Evolutionary conservation across 1,284 basidiomycete genomes (phyloP).

Genomic region (Leccinum pachyderme): DNA sequence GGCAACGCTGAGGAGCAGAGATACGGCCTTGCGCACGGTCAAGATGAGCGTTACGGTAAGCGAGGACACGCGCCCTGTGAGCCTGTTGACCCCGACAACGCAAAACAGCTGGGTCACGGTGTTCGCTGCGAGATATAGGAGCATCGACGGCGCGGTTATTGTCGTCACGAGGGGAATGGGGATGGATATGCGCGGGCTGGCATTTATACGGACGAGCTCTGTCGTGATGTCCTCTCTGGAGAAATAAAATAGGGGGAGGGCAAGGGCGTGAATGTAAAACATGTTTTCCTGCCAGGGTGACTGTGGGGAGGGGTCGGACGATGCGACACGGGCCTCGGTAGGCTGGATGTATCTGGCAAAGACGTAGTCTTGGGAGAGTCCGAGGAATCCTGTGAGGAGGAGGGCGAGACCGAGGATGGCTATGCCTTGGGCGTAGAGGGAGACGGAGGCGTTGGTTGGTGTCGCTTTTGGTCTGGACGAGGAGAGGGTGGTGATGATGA

Average conservation of each 20-base stretch:
- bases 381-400: conserved; percentile 79
- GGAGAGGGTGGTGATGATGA: conserved; percentile 82
- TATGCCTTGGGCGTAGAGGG: conserved; percentile 71
- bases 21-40: conserved; percentile 87
- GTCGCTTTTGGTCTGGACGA: conserved; percentile 42
- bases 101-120: conserved; percentile 86
- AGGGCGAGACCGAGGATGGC: conserved; percentile 74
- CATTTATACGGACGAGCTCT: conserved; percentile 48
- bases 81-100: conserved; percentile 85
- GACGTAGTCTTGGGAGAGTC: conserved; percentile 84
- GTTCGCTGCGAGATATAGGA: conserved; percentile 71
- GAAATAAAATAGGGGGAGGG: conserved; percentile 69
- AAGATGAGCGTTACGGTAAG: conserved; percentile 87
- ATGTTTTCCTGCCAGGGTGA: conserved; percentile 84
- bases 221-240: conserved; percentile 49
- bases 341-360: conserved; percentile 60
- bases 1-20: conserved; percentile 74
- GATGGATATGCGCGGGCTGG: conserved; percentile 39
- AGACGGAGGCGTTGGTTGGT: conserved; percentile 23
- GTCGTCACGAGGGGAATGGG: conserved; percentile 16
- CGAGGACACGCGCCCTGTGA: conserved; percentile 76
- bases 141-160: conserved; percentile 57
- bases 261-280: conserved; percentile 83
- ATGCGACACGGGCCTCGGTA: conserved; percentile 13
- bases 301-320: conserved; percentile 21